Evolutionary conservation across 2,329 filamentous ascomycete species (phyloP), one percentile per base, ranked within the genome.

Genomic region (Phialemonium atrogriseum): DNA sequence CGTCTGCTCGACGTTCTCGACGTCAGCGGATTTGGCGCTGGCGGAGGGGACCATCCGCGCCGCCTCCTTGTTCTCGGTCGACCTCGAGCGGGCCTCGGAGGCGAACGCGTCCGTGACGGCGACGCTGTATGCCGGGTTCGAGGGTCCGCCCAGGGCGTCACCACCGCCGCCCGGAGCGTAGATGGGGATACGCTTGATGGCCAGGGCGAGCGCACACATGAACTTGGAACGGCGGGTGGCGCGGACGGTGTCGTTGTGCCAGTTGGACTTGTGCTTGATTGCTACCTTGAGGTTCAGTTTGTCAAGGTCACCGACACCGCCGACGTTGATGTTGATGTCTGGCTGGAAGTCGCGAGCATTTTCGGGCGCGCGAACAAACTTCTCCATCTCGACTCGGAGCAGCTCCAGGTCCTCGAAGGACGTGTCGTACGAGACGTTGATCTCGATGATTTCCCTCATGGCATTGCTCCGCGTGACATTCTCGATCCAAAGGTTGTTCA

Each of bases 401-500:
- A 86, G 67, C 52, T 94, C 85, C 39, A 96, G 75, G 39, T 96
- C 88, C 44, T 93, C 86, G 33, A 96, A 89, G 0, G 71, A 74
- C 1, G 91, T 96, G 46, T 87, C 86, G 51, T 84, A 96, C 5
- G 79, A 79, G 36, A 94, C 79, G 39, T 81, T 83, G 31, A 96
- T 66, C 9, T 80, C 75, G 32, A 96, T 70, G 31, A 76, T 76
- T 58, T 94, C 91, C 42, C 80, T 81, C 89, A 95, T 95, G 28
- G 87, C 80, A 55, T 86, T 88, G 52, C 84, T 89, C 32, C 91
- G 83, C 8, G 83, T 83, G 40, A 95, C 74, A 54, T 98, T 98
- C 55, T 96, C 89, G 34, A 98, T 80, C 83, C 87, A 95, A n/a
- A 88, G 64, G 32, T 76, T 81, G 66, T 96, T 96, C 33, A 96